Conservation (phyloP, 345 rosid species). For the Trapa incisa region DNA sequence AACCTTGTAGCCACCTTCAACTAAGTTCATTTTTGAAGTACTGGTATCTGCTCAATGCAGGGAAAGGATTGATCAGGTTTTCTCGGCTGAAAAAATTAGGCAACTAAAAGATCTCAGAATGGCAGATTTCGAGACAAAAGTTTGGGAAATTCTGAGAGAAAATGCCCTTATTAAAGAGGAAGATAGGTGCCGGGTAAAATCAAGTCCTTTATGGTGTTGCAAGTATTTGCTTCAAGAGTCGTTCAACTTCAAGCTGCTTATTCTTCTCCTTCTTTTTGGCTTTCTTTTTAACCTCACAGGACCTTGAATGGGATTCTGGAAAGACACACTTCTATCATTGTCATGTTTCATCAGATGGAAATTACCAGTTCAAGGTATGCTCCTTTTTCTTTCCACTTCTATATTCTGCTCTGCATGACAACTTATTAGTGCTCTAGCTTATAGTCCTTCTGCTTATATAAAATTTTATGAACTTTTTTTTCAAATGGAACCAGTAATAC, state of each 20-base stretch:
- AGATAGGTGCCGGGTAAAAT: constrained; percentile 25
- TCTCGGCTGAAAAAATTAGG: constrained; percentile 29
- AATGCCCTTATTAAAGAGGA: constrained; percentile 3
- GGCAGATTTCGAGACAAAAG: constrained; percentile 31
- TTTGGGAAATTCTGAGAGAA: constrained; percentile 22
- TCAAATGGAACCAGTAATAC: not conserved
- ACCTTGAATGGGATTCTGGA: constrained; percentile 38
- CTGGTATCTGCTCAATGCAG: constrained; percentile 14
- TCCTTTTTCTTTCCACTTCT: constrained; percentile 3
- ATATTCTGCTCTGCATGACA: not conserved
- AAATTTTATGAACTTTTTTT: not conserved
- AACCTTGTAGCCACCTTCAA: not conserved
- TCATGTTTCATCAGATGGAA: constrained; percentile 32
- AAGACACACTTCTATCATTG: constrained; percentile 41
- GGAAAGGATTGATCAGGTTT: constrained; percentile 18
- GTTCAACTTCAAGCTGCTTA: not conserved
- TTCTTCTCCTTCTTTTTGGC: not conserved
- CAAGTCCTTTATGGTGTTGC: not conserved
- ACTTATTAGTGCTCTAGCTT: not conserved
- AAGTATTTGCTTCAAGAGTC: too few relatives aligned
- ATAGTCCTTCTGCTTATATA: not conserved
- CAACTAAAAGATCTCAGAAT: constrained; percentile 28
- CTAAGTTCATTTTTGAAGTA: not conserved
- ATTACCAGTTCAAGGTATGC: constrained; percentile 41
- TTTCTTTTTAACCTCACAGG: constrained; percentile 19